Evolutionary conservation across 495 filamentous ascomycete genomes (phyloP).

Genomic region (Aspergillus heteromorphus): DNA sequence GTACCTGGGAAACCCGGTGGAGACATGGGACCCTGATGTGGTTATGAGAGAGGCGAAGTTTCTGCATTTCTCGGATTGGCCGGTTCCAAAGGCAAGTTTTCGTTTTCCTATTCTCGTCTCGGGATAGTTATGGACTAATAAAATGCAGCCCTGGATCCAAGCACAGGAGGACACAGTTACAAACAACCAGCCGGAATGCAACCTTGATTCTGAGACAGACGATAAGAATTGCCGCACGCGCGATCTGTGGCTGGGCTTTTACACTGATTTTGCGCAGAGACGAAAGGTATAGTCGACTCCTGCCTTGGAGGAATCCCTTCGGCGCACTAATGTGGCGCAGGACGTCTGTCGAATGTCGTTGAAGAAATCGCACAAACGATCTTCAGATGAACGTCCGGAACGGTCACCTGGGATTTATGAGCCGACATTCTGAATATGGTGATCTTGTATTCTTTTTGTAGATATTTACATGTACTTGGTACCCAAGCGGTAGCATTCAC

Average conservation of each 20-base stretch:
- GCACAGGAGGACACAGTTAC: background rate
- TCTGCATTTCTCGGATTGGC: conserved; percentile 68
- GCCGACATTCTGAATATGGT: too few relatives aligned
- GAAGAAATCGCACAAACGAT: background rate
- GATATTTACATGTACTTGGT: too few relatives aligned
- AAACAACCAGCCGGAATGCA: background rate
- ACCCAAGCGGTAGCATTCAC: too few relatives aligned
- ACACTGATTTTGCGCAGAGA: background rate
- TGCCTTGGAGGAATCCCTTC: background rate
- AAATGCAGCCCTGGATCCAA: background rate
- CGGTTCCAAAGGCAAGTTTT: conserved; percentile 50
- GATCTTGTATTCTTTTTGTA: too few relatives aligned
- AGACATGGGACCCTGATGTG: conserved; percentile 55
- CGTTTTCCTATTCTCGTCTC: too few relatives aligned
- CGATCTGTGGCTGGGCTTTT: background rate
- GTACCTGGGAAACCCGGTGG: conserved; percentile 50
- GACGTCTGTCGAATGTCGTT: background rate
- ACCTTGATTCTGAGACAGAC: background rate
- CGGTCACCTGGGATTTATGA: too few relatives aligned
- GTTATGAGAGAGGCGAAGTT: conserved; percentile 58
- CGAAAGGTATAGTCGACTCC: background rate
- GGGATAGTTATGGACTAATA: too few relatives aligned
- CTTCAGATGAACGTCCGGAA: too few relatives aligned
- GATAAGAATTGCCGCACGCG: background rate
- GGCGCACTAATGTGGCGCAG: too few relatives aligned